Evolutionary conservation across 192 early-diverging fungal genomes (phyloP), one percentile per base, ranked within the genome.

Genomic region (Coemansia sp.): DNA sequence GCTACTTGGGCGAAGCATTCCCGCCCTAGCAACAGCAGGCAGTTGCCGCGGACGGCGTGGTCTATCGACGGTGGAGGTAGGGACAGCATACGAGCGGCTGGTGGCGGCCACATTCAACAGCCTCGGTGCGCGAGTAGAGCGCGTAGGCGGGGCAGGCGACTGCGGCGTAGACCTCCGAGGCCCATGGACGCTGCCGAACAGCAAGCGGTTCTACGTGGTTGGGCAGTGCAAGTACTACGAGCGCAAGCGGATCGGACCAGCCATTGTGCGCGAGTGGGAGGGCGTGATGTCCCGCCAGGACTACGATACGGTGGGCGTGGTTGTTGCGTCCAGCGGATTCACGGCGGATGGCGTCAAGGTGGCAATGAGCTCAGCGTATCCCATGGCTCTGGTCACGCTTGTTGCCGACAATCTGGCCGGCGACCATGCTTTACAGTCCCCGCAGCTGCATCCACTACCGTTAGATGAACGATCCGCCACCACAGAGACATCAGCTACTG

Each of bases 161-260:
- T 39, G 72, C 8, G 78, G 78, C 1, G 68, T 80, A 1, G 78
- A 80, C 52, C 72, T 80, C 45, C 70, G 66, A 32, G 78, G 78
- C 0, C 45, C 58, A 4, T 80, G 78, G 78, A 8, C 18, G 7
- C 61, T 80, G 46, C 78, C 78, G 12, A 43, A 64, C 7, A 65
- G 75, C 15, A 18, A 54, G 40, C 37, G 52, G 41, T 80, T 80
- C 45, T 72, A 72, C 47, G 26, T 80, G 16, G 64, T 71, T 43
- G 78, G 78, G 4, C 78, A 80, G 40, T 80, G 78, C 73, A 80
- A 80, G 64, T 59, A 72, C 57, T 80, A 80, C 41, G 78, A 75
- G 69, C 72, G 70, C 63, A 80, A 75, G 48, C 67, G 66, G 63
- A 69, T 80, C 56, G 78, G 78, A 0, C 78, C 78, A 2, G 68